phyloP scores from a whole-genome alignment of 23 red algal species.

The Chondrus crispus region DNA sequence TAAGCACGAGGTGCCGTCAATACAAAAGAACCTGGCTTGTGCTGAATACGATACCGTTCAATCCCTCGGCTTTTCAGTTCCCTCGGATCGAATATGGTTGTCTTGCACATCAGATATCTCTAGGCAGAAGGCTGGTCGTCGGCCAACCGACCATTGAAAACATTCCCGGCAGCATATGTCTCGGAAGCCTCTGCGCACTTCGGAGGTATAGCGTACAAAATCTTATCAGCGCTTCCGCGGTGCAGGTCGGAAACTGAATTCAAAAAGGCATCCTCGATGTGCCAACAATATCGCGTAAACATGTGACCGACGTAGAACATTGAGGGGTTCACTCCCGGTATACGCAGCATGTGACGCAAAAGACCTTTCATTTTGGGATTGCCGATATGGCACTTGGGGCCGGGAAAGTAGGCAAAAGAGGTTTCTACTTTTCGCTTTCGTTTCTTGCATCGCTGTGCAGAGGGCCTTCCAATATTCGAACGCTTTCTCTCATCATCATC shows the following conservation, averaged over 20 bases:
- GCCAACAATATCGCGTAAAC: slow-evolving; percentile 89
- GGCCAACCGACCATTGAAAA: slow-evolving; percentile 7
- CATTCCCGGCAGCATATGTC: slow-evolving; percentile 25
- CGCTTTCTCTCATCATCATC: no score
- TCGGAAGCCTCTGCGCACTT: slow-evolving; percentile 28
- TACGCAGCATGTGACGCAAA: slow-evolving; percentile 46
- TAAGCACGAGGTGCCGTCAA: slow-evolving; percentile 79
- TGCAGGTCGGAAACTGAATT: slow-evolving; percentile 84
- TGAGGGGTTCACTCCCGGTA: slow-evolving; percentile 74
- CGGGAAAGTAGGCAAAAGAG: no score
- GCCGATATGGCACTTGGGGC: slow-evolving; percentile 18
- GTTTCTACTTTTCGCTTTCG: no score
- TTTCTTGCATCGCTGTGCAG: no score
- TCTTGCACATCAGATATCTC: slow-evolving; percentile 65
- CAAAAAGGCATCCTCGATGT: slow-evolving; percentile 90
- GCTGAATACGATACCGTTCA: slow-evolving; percentile 68
- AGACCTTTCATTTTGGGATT: slow-evolving; percentile 47
- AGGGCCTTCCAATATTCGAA: no score
- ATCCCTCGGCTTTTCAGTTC: slow-evolving; percentile 27
- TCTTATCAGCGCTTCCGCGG: slow-evolving; percentile 63
- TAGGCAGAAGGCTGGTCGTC: slow-evolving; percentile 17
- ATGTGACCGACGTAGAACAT: slow-evolving; percentile 90
- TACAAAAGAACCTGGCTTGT: slow-evolving; percentile 77
- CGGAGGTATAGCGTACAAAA: slow-evolving; percentile 79
- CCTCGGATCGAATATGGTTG: slow-evolving; percentile 71